phyloP scores from a whole-genome alignment of 495 filamentous ascomycete genomes.

The Podospora anserina region DNA sequence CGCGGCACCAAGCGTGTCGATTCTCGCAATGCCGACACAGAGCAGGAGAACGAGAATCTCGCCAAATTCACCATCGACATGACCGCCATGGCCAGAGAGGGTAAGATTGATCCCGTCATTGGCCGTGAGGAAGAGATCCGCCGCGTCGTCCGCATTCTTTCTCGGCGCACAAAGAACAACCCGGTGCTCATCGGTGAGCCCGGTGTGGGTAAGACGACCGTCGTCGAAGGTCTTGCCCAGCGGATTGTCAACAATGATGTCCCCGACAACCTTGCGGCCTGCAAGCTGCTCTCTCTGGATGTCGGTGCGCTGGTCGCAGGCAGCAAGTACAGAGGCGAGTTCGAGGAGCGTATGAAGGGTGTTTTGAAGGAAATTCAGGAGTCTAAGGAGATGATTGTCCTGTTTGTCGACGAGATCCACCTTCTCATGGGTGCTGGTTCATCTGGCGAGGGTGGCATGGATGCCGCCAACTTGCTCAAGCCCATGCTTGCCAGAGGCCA shows the following conservation, averaged over 20 bases:
- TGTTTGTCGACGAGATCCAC: slow-evolving; percentile 98
- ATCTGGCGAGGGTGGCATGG: slow-evolving; percentile 95
- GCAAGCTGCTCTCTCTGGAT: slow-evolving; percentile 89
- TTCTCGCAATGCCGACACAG: slow-evolving; percentile 88
- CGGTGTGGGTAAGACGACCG: slow-evolving; percentile 97
- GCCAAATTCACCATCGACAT: slow-evolving; percentile 98
- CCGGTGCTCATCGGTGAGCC: slow-evolving; percentile 92
- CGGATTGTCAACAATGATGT: slow-evolving; percentile 91
- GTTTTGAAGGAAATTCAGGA: slow-evolving; percentile 95
- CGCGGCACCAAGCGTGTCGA: slow-evolving; percentile 89
- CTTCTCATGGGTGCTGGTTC: slow-evolving; percentile 95
- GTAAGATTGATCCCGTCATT: slow-evolving; percentile 97
- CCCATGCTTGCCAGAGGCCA: slow-evolving; percentile 95
- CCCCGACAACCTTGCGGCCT: slow-evolving; percentile 89
- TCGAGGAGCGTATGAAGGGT: slow-evolving; percentile 98
- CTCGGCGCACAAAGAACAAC: slow-evolving; percentile 96
- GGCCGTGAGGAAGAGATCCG: slow-evolving; percentile 96
- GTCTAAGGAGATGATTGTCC: slow-evolving; percentile 92
- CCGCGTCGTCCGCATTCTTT: slow-evolving; percentile 88
- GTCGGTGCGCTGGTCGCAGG: slow-evolving; percentile 93
- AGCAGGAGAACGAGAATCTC: slow-evolving; percentile 86
- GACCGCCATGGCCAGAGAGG: slow-evolving; percentile 89
- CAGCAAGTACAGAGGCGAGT: slow-evolving; percentile 97
- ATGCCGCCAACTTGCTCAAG: slow-evolving; percentile 95
- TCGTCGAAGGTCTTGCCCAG: slow-evolving; percentile 93